Evolutionary conservation across 768 basidiomycete species (phyloP), one percentile per base, ranked within the genome.

Genomic region (Gelatoporia subvermispora): DNA sequence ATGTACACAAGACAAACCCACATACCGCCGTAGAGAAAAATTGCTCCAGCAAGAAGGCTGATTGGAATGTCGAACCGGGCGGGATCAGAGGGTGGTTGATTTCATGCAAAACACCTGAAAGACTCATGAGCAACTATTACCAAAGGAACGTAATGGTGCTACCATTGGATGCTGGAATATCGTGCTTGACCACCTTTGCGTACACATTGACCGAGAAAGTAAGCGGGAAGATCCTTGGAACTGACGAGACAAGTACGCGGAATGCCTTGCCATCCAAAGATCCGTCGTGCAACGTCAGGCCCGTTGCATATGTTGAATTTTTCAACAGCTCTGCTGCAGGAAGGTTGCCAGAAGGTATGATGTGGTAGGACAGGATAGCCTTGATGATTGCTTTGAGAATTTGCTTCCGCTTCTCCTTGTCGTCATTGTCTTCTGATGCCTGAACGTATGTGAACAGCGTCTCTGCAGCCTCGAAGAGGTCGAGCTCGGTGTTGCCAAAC

Each of bases 331-430:
- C 67, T 13, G 53, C 48, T 1, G 65, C 60, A 47, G 70, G 64
- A 50, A 64, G 64, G 44, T 64, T 65, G 46, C 28, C 28, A 31
- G 62, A 54, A 22, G 75, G 74, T 8, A 86, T 63, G 39, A 76
- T 74, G 60, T 81, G 81, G 62, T 82, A 86, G 18, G 72, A 68
- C 17, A 84, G 63, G 24, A 84, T 71, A 36, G 74, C 73, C 15
- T 68, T 72, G 23, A 84, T 56, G 50, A 85, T 72, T 45, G 69
- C 67, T 54, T 77, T 76, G 57, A 87, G 61, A 37, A 76, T 69
- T 41, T 68, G 64, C 45, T 66, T 66, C 54, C 74, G 65, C 49
- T 72, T 75, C 22, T 75, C 64, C 16, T 63, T 57, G 4, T 72
- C 68, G 52, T 72, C 65, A 11, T 67, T 65, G 18, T 65, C 57